These are phyloP conservation scores for Hsuehochloa calcarea DNA, from an alignment of 176 grass and related monocot species.

Conservation along the genomic window DNA sequence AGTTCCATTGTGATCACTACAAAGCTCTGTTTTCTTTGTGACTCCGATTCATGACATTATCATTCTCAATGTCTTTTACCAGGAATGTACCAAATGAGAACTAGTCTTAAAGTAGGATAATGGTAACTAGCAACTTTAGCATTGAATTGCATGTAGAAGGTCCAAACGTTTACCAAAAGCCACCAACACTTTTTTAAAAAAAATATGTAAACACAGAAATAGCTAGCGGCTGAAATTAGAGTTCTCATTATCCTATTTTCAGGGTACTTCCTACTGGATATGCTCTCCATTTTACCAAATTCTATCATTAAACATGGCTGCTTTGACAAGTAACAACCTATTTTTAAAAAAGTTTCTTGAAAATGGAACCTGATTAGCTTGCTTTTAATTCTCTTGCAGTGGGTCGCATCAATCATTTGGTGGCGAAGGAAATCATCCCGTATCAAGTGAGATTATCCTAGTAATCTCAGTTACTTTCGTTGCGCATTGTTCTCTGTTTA, in stretches of 20 bases:
- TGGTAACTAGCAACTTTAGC: neutral
- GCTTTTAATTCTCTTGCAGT: constrained; percentile 37
- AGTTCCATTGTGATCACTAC: neutral
- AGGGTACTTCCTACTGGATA: neutral
- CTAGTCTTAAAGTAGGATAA: neutral
- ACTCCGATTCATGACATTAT: neutral
- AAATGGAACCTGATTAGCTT: neutral
- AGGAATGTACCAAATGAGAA: neutral
- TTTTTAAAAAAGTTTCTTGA: neutral
- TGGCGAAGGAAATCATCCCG: constrained; percentile 56
- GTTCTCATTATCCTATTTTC: neutral
- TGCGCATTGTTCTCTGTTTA: neutral
- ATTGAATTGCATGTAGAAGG: neutral
- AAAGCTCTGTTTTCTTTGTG: neutral
- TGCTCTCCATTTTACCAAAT: neutral
- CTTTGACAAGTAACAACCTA: neutral
- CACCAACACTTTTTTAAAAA: neutral
- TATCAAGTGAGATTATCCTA: constrained; percentile 57
- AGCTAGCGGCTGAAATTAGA: neutral
- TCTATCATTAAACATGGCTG: neutral
- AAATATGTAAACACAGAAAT: neutral
- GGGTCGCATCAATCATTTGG: constrained; percentile 59
- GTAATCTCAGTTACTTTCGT: neutral
- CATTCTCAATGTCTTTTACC: neutral
- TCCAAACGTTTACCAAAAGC: neutral